Conservation (phyloP, 139 green algal genomes). For the Astrephomene gubernaculifera region DNA sequence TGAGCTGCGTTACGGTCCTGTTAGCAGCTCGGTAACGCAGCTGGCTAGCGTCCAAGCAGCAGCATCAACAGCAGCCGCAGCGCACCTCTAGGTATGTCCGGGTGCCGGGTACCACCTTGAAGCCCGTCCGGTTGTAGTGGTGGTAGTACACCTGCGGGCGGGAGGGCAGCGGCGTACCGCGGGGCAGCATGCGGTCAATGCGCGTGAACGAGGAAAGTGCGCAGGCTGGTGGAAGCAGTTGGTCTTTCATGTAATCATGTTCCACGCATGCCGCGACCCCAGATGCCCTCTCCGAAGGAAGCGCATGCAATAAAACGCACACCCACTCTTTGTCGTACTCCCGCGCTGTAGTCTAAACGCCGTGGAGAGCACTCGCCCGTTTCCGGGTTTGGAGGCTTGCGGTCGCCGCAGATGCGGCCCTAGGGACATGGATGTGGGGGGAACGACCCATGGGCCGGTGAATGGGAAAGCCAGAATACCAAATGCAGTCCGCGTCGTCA, state of each 20-base stretch:
- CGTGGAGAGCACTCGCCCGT: neutral
- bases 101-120: conserved; percentile 26
- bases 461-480: no score
- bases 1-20: neutral
- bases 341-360: conserved; percentile 39
- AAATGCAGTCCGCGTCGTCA: no score
- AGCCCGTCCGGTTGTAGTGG: conserved; percentile 49
- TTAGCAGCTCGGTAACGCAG: neutral
- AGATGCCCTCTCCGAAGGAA: no score
- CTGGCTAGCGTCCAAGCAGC: no score
- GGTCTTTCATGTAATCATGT: neutral
- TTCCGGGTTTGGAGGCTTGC: conserved; percentile 28
- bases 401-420: conserved; percentile 57
- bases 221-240: neutral
- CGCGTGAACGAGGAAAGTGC: neutral
- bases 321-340: conserved; percentile 31
- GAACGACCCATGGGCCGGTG: no score
- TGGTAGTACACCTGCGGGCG: conserved; percentile 48
- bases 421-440: no score
- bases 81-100: conserved; percentile 5
- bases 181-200: neutral
- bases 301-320: no score
- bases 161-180: neutral
- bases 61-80: neutral
- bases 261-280: neutral